Conservation (phyloP, 148 eudicot species). For the Chenopodium berlandieri region DNA sequence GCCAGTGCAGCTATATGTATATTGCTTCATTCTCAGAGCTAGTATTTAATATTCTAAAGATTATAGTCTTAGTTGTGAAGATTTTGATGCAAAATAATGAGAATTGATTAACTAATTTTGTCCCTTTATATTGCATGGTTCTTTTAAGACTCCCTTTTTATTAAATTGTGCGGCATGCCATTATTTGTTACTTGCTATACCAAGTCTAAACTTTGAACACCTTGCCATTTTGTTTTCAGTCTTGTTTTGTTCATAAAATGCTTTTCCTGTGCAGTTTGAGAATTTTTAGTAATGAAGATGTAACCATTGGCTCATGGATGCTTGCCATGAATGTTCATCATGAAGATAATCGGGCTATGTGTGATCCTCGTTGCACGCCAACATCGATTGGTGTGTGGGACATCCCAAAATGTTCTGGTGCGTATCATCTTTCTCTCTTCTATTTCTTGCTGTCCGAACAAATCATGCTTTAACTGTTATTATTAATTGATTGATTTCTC, state of each 20-base stretch:
- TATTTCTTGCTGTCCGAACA: not conserved
- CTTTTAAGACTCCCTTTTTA: not conserved
- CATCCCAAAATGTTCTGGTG: conserved; percentile 74
- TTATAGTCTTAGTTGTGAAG: not conserved
- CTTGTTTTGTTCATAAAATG: not conserved
- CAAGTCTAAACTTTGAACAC: not conserved
- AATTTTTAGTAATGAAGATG: conserved; percentile 76
- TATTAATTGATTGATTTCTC: not conserved
- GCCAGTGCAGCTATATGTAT: too few species aligned
- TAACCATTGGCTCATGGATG: conserved; percentile 79
- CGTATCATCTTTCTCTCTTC: conserved; percentile 4
- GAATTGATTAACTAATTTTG: not conserved
- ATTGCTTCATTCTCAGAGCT: not conserved
- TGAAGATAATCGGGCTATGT: conserved; percentile 60
- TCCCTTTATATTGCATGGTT: not conserved
- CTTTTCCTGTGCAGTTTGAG: conserved; percentile 45
- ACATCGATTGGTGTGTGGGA: conserved; percentile 77
- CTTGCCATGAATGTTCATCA: conserved; percentile 70
- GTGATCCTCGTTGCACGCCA: conserved; percentile 59
- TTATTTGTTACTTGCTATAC: not conserved
- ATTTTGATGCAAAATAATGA: not conserved
- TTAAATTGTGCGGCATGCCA: not conserved
- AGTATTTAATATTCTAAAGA: not conserved
- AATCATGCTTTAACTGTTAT: not conserved
- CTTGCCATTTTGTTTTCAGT: not conserved